Evolutionary conservation across 164 flowering plant genomes (phyloP).

Genomic region (Nelumbo lutea): DNA sequence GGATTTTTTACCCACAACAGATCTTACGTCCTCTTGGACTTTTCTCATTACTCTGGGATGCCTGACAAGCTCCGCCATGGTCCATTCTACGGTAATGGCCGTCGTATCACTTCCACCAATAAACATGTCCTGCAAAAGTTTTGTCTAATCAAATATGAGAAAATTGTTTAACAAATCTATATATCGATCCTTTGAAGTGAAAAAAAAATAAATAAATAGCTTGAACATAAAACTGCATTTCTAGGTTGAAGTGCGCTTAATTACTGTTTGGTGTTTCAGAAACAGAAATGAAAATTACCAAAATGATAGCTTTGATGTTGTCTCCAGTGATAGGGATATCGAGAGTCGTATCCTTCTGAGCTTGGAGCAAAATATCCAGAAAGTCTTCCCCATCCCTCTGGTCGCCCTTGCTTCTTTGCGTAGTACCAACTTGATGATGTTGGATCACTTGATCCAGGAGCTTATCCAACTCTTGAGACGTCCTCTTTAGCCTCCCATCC

Average conservation of each 20-base stretch:
- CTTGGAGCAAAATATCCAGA: constrained; percentile 16
- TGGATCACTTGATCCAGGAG: neutral
- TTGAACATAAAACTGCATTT: too few species aligned
- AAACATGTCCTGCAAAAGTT: constrained; percentile 9
- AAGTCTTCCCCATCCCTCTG: constrained; percentile 1
- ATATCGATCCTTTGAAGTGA: too few species aligned
- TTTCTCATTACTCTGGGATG: constrained; percentile 12
- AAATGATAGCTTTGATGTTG: constrained; percentile 2
- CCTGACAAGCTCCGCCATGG: constrained; percentile 14
- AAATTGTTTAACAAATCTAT: too few species aligned
- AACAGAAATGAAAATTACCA: neutral
- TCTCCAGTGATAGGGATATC: neutral
- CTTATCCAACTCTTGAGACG: neutral
- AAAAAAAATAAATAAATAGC: too few species aligned
- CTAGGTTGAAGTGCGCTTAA: too few species aligned
- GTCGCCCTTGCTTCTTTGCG: neutral
- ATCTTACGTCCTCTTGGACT: constrained; percentile 18
- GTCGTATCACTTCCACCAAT: constrained; percentile 11
- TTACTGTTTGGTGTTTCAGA: neutral
- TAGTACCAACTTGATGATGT: constrained; percentile 4
- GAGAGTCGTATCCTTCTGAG: neutral
- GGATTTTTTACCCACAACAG: constrained; percentile 8
- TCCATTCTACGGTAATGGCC: constrained; percentile 2
- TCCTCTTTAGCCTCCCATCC: neutral
- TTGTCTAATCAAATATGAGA: too few species aligned